These are phyloP conservation scores for Neostapfia colusana DNA, from an alignment of 176 grass and related monocot species.

Conservation along the genomic window DNA sequence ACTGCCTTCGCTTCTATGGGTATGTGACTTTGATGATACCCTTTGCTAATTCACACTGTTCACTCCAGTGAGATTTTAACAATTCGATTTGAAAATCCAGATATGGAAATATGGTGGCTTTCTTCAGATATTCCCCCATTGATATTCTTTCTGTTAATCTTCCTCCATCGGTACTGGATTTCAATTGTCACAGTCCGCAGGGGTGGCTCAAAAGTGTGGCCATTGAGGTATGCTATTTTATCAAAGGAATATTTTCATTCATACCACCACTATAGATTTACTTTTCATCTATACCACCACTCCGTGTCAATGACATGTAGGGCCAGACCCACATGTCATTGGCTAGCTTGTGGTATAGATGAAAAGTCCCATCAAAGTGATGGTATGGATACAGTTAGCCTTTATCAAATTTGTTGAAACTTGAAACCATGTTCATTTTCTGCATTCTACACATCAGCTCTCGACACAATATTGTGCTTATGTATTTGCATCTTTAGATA, in stretches of 20 bases:
- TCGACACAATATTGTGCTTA: slow-evolving; percentile 14
- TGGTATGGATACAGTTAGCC: no score
- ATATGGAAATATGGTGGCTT: slow-evolving; percentile 86
- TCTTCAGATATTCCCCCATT: slow-evolving; percentile 89
- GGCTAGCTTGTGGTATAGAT: no score
- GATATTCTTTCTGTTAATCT: slow-evolving; percentile 92
- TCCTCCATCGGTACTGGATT: slow-evolving; percentile 70
- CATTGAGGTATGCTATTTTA: slow-evolving; percentile 53
- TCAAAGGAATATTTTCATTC: no score
- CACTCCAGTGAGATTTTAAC: slow-evolving; percentile 26
- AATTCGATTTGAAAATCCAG: slow-evolving; percentile 48
- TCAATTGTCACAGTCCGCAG: slow-evolving; percentile 50
- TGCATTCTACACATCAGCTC: slow-evolving; percentile 8
- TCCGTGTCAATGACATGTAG: no score
- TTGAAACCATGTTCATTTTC: slow-evolving; percentile 24
- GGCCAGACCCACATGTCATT: no score
- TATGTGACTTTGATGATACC: slow-evolving; percentile 37
- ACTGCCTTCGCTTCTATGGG: slow-evolving; percentile 97
- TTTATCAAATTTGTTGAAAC: no score
- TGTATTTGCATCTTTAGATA: slow-evolving; percentile 57
- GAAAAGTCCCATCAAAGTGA: no score
- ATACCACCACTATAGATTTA: no score
- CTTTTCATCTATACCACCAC: no score
- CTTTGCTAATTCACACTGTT: slow-evolving; percentile 32
- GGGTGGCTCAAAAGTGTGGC: slow-evolving; percentile 80